Evolutionary conservation across 805 yeast genomes (phyloP).

Genomic region (Cyberlindnera xishuangbannaensis): DNA sequence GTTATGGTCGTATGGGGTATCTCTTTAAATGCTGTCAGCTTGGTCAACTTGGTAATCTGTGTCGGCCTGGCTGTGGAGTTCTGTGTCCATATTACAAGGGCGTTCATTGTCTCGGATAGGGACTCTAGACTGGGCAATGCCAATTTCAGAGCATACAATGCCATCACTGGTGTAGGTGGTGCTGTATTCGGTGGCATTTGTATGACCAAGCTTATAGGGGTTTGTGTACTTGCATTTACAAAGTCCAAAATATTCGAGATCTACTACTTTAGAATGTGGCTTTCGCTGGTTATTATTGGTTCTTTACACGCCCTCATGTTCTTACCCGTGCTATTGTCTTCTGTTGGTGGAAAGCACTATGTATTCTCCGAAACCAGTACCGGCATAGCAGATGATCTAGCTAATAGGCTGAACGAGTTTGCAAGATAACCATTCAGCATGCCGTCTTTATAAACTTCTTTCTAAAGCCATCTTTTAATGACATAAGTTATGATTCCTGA

Average conservation of each 20-base stretch:
- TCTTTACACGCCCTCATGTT: slow-evolving; percentile 73
- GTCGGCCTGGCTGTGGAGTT: slow-evolving; percentile 92
- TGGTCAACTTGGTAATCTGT: slow-evolving; percentile 89
- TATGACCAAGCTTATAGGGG: slow-evolving; percentile 84
- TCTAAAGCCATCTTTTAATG: too few relatives aligned
- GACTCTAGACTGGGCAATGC: slow-evolving; percentile 28
- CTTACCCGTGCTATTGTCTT: slow-evolving; percentile 67
- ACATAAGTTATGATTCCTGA: too few relatives aligned
- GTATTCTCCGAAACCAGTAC: slow-evolving; percentile 31
- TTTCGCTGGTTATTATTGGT: slow-evolving; percentile 68
- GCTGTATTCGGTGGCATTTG: slow-evolving; percentile 90
- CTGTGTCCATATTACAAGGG: slow-evolving; percentile 80
- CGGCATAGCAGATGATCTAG: slow-evolving; percentile 28
- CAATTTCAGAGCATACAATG: slow-evolving; percentile 38
- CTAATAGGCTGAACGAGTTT: slow-evolving; percentile 13
- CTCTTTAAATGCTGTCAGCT: slow-evolving; percentile 79
- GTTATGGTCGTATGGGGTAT: slow-evolving; percentile 70
- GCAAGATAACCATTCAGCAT: slow-evolving; percentile 7
- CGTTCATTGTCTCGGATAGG: slow-evolving; percentile 42
- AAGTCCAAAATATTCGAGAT: slow-evolving; percentile 83
- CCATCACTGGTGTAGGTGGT: slow-evolving; percentile 78
- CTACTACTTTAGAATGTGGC: slow-evolving; percentile 95
- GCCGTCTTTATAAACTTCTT: too few relatives aligned
- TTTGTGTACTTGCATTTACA: slow-evolving; percentile 80
- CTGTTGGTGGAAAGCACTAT: slow-evolving; percentile 57